Evolutionary conservation across 805 yeast species (phyloP).

Genomic region (Wickerhamomyces queroliae): DNA sequence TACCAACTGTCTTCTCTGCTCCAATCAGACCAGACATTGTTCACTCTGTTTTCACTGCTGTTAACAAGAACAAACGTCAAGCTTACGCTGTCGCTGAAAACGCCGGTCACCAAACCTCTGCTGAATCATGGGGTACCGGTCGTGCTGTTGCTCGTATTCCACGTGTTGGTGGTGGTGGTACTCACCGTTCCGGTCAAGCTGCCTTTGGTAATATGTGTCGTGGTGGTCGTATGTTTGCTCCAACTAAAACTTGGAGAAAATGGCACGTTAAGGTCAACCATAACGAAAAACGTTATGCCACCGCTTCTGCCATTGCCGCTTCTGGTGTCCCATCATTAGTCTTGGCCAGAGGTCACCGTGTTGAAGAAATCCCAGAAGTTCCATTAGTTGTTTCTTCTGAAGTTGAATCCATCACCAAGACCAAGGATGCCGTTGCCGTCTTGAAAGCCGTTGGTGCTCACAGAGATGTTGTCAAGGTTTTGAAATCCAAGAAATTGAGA

Average conservation of each 20-base stretch:
- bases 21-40: constrained; percentile 99
- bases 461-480: constrained; percentile 95
- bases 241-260: constrained; percentile 99
- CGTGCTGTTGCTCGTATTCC: constrained; percentile 99
- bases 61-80: constrained; percentile 99
- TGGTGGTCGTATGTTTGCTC: constrained; percentile 99
- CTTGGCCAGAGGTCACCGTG: constrained; percentile 99
- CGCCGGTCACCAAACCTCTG: constrained; percentile 99
- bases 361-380: constrained; percentile 96
- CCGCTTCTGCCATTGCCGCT: constrained; percentile 99
- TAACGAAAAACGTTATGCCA: constrained; percentile 99
- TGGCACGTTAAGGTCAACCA: constrained; percentile 99
- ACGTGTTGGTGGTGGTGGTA: constrained; percentile 99
- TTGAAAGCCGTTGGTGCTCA: constrained; percentile 98
- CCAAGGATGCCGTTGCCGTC: constrained; percentile 98
- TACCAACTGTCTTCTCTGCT: constrained; percentile 99
- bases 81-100: constrained; percentile 99
- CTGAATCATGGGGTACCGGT: constrained; percentile 99
- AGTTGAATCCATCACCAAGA: constrained; percentile 87
- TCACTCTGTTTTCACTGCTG: constrained; percentile 97
- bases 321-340: constrained; percentile 97
- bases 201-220: constrained; percentile 99
- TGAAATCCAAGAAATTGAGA: constrained; percentile 97
- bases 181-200: constrained; percentile 99
- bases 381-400: constrained; percentile 96